Conservation (phyloP, 306 rosid species). For the Cucurbita argyrosperma region DNA sequence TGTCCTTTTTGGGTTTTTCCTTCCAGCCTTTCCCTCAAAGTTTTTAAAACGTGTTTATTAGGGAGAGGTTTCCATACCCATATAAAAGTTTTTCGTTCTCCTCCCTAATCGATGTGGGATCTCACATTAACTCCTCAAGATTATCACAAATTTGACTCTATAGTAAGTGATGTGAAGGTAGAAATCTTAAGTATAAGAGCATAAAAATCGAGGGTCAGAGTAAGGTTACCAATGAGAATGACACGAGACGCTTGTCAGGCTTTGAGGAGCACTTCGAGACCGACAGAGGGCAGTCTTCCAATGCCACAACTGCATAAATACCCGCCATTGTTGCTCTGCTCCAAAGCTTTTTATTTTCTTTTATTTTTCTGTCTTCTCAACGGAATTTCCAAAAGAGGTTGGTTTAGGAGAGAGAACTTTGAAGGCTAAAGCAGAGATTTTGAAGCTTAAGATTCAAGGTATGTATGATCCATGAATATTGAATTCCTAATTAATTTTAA, state of each 20-base stretch:
- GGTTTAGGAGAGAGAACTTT: neutral
- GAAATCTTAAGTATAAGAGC: neutral
- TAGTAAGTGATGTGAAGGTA: neutral
- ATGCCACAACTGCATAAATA: constrained; percentile 20
- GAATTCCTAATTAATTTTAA: too few relatives aligned
- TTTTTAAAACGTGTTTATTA: too few relatives aligned
- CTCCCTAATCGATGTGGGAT: too few relatives aligned
- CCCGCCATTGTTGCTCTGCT: constrained; percentile 25
- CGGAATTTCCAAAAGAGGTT: neutral
- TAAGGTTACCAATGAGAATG: constrained; percentile 60
- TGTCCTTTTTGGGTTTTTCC: too few relatives aligned
- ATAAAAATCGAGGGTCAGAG: neutral
- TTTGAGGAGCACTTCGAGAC: constrained; percentile 78
- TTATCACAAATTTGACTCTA: neutral
- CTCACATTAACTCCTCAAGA: neutral
- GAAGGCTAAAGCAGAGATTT: neutral
- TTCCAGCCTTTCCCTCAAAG: too few relatives aligned
- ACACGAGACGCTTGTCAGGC: constrained; percentile 94
- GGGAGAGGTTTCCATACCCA: too few relatives aligned
- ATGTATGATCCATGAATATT: too few relatives aligned
- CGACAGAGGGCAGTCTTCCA: constrained; percentile 76
- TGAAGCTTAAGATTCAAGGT: neutral
- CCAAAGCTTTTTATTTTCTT: neutral
- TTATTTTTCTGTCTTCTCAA: neutral
- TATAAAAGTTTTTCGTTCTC: too few relatives aligned